phyloP scores from a whole-genome alignment of 2,329 filamentous ascomycete species.

The Colletotrichum paranaense region DNA sequence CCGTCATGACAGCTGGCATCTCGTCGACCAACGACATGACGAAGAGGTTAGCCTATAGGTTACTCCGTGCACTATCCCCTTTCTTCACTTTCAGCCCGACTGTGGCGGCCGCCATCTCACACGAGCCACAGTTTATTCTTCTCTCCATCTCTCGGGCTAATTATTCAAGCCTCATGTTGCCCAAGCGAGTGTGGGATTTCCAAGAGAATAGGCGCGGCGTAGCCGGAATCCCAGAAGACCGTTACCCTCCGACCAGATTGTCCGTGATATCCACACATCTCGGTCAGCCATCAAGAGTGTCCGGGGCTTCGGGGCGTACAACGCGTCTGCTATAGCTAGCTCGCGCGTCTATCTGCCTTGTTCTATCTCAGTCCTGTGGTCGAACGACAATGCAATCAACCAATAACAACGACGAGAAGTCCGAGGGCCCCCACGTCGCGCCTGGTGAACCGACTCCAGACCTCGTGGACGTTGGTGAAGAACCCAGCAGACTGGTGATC shows the following conservation, averaged over 20 bases:
- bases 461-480: neutral
- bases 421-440: neutral
- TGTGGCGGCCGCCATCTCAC: conserved; percentile 23
- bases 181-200: neutral
- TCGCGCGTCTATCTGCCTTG: conserved; percentile 1
- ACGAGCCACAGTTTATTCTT: conserved; percentile 25
- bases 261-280: conserved; percentile 5
- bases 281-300: neutral
- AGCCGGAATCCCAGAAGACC: neutral
- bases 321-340: conserved; percentile 1
- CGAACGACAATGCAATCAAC: conserved; percentile 1
- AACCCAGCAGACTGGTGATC: neutral
- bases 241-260: conserved; percentile 12
- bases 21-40: neutral
- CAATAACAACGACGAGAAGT: neutral
- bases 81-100: conserved; percentile 5
- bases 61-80: neutral
- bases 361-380: neutral
- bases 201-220: neutral
- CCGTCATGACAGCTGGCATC: conserved; percentile 30
- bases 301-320: neutral
- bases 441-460: neutral
- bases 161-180: neutral
- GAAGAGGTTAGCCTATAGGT: neutral
- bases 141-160: neutral